These are phyloP conservation scores for Euphrasia arctica DNA, from an alignment of 305 asterid genomes.

Conservation along the genomic window DNA sequence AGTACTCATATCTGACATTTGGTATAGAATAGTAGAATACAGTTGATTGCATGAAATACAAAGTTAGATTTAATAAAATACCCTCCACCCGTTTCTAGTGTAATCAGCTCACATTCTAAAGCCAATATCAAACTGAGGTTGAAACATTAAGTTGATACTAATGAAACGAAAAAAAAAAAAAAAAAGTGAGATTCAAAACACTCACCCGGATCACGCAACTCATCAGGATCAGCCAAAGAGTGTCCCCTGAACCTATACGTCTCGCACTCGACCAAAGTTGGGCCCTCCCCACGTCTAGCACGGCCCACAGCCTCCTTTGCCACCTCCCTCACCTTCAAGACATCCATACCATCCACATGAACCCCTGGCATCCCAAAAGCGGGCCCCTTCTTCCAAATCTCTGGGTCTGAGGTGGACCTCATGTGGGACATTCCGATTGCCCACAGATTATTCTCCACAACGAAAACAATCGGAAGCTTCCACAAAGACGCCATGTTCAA, in stretches of 20 bases:
- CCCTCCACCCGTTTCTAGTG: too few species aligned
- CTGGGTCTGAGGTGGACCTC: slow-evolving; percentile 92
- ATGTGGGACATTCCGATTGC: slow-evolving; percentile 98
- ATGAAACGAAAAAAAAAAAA: not conserved
- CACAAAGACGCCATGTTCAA: slow-evolving; percentile 98
- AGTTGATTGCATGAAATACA: too few species aligned
- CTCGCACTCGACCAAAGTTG: slow-evolving; percentile 95
- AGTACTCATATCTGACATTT: too few species aligned
- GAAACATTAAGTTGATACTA: too few species aligned
- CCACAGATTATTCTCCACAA: slow-evolving; percentile 98
- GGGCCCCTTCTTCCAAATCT: slow-evolving; percentile 97
- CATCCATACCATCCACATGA: slow-evolving; percentile 98
- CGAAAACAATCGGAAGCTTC: slow-evolving; percentile 93
- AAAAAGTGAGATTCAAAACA: slow-evolving; percentile 18
- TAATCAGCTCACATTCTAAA: too few species aligned
- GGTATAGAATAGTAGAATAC: too few species aligned
- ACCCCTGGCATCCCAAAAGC: slow-evolving; percentile 99
- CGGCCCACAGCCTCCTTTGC: slow-evolving; percentile 87
- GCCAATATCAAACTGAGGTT: too few species aligned
- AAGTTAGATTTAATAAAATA: too few species aligned
- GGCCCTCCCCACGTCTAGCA: slow-evolving; percentile 98
- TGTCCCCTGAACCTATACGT: slow-evolving; percentile 97
- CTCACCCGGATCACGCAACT: slow-evolving; percentile 97
- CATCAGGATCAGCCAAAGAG: slow-evolving; percentile 99
- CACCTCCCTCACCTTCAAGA: slow-evolving; percentile 95